These are phyloP conservation scores for Zygosaccharomyces bisporus DNA, from an alignment of 805 yeast genomes.

Conservation along the genomic window DNA sequence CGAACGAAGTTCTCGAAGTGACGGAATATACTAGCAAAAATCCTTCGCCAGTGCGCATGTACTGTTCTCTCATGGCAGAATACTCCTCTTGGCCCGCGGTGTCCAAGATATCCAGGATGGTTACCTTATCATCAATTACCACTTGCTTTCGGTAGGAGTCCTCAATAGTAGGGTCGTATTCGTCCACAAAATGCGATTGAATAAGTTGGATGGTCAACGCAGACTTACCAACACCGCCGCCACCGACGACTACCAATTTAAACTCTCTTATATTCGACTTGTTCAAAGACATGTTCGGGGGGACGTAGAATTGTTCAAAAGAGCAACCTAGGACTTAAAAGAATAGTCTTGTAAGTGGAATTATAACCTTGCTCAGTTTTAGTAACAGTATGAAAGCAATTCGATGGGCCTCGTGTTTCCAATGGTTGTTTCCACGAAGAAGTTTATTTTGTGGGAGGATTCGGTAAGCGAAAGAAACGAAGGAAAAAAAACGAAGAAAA, in stretches of 20 bases:
- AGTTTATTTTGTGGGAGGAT: background rate
- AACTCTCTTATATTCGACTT: conserved; percentile 61
- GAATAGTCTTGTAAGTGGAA: background rate
- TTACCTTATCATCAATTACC: conserved; percentile 72
- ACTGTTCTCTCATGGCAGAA: conserved; percentile 88
- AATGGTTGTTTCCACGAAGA: conserved; percentile 1
- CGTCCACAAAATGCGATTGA: conserved; percentile 93
- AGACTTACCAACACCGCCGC: conserved; percentile 98
- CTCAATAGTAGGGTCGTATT: conserved; percentile 97
- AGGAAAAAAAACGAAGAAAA: background rate
- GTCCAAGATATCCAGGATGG: conserved; percentile 82
- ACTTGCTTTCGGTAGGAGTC: conserved; percentile 87
- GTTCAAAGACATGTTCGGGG: conserved; percentile 21
- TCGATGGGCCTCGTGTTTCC: background rate
- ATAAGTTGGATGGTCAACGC: conserved; percentile 94
- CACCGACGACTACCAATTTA: conserved; percentile 94
- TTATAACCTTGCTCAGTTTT: background rate
- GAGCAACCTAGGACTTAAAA: background rate
- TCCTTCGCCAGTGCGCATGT: conserved; percentile 96
- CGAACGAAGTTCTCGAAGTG: conserved; percentile 79
- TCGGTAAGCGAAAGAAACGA: background rate
- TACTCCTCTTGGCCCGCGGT: conserved; percentile 99
- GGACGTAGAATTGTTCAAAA: background rate
- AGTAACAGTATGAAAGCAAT: background rate
- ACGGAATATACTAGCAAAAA: conserved; percentile 85